These are phyloP conservation scores for Biscogniauxia sp. DNA, from an alignment of 2,329 filamentous ascomycete species.

Conservation along the genomic window DNA sequence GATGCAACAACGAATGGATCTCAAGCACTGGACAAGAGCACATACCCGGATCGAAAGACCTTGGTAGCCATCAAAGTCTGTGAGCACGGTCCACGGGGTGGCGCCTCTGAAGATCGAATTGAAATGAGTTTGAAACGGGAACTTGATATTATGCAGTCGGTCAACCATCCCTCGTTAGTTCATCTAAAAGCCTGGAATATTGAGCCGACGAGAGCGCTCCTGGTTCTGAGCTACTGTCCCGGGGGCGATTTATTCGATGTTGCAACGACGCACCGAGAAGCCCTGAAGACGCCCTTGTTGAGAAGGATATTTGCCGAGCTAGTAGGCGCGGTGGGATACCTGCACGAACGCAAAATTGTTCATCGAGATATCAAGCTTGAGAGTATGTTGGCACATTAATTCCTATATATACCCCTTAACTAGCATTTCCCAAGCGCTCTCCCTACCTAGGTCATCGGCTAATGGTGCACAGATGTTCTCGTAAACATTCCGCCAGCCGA, in stretches of 20 bases:
- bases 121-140: constrained; percentile 93
- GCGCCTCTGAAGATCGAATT: constrained; percentile 87
- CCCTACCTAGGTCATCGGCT: constrained; percentile 12
- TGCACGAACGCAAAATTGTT: constrained; percentile 83
- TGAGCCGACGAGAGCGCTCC: constrained; percentile 74
- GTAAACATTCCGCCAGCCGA: constrained; percentile 75
- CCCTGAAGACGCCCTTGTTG: constrained; percentile 68
- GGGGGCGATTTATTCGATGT: constrained; percentile 95
- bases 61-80: constrained; percentile 94
- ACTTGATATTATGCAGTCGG: constrained; percentile 85
- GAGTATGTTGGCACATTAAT: constrained; percentile 53
- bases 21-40: constrained; percentile 29
- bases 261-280: constrained; percentile 67
- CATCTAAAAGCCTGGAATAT: constrained; percentile 90
- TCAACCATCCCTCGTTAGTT: constrained; percentile 86
- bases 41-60: constrained; percentile 63
- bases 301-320: constrained; percentile 88
- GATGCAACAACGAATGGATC: constrained; percentile 36
- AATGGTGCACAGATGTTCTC: constrained; percentile 68
- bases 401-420: background rate
- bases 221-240: constrained; percentile 88
- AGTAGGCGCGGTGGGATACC: constrained; percentile 78
- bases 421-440: constrained; percentile 6
- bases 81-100: constrained; percentile 89
- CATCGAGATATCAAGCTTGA: constrained; percentile 98